Conservation (phyloP, 1,139 yeast genomes). For the Scheffersomyces stambukii region DNA sequence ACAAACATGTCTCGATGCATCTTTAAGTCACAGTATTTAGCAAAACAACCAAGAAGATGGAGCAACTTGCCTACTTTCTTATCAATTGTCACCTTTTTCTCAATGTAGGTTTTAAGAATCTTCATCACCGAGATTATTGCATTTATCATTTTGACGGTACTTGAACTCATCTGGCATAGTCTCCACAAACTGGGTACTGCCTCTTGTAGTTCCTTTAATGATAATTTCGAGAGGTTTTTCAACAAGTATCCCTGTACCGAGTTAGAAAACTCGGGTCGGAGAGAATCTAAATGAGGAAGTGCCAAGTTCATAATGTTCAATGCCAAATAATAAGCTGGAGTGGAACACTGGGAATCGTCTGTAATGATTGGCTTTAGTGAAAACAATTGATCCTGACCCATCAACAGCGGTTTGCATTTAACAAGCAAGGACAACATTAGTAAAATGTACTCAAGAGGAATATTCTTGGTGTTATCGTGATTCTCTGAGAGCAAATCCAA, state of each 20-base stretch:
- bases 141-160: conserved; percentile 47
- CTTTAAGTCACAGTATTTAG: conserved; percentile 61
- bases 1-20: conserved; percentile 36
- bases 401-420: conserved; percentile 44
- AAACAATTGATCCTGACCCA: conserved; percentile 62
- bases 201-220: conserved; percentile 54
- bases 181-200: conserved; percentile 69
- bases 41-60: conserved; percentile 65
- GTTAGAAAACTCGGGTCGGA: conserved; percentile 48
- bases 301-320: conserved; percentile 51
- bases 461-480: conserved; percentile 17
- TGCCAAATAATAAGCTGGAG: conserved; percentile 34
- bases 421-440: conserved; percentile 52
- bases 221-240: conserved; percentile 54
- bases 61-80: conserved; percentile 53
- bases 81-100: conserved; percentile 24
- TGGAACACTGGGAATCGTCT: conserved; percentile 38
- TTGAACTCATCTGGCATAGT: conserved; percentile 43
- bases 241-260: conserved; percentile 52
- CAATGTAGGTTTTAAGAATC: conserved; percentile 42
- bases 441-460: conserved; percentile 30
- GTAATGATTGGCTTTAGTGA: conserved; percentile 57
- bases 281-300: conserved; percentile 37
- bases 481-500: conserved; percentile 20
- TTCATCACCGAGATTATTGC: conserved; percentile 60